Evolutionary conservation across 2,329 filamentous ascomycete species (phyloP), one percentile per base, ranked within the genome.

Genomic region (Diaporthe humulicola): DNA sequence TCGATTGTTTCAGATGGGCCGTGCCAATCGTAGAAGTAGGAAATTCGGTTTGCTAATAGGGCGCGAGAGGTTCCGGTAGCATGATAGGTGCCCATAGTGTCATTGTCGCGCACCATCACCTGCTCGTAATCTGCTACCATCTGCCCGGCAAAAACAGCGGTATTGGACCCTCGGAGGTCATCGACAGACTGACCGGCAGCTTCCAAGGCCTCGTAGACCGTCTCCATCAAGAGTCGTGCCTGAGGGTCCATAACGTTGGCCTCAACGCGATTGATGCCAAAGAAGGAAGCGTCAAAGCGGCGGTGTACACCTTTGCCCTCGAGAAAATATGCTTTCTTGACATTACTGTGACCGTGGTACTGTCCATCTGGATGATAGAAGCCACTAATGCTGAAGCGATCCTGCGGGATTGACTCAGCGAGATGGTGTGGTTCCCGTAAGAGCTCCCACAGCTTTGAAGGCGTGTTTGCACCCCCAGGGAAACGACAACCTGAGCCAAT

Each of bases 1-100:
- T 87, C 85, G 1, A 87, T 78, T 0, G 84, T 85, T 73, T 87
- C 75, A 71, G 81, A 82, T 0, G 85, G 81, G 0, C 86, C 85
- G 15, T 76, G 76, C 64, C 86, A 79, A 73, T 87, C 82, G 48
- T 84, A 85, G 70, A 81, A 82, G 71, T 85, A 85, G 0, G 83
- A 85, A 0, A 86, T 73, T 10, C 84, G 78, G 73, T 85, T 86
- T 0, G 83, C 79, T 7, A 82, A 42, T n/a, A 84, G 81, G 19
- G 77, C 77, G 17, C 79, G 76, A 3, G 78, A 78, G 1, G 76
- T 80, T 73, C 83, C 83, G 1, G 83, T 83, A 9, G 80, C 78
- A 8, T 8, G 17, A 28, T 36, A 36, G 19, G n/a, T n/a, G 30
- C 33, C 45, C 30, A 48, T 54, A 56, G 79, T 72, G 70, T 15